A percentile compares a stretch with the other conserved stretches of the same genome.
Evolutionary conservation across 805 yeast genomes (phyloP).

Genomic region (Myxozyma melibiosi): DNA sequence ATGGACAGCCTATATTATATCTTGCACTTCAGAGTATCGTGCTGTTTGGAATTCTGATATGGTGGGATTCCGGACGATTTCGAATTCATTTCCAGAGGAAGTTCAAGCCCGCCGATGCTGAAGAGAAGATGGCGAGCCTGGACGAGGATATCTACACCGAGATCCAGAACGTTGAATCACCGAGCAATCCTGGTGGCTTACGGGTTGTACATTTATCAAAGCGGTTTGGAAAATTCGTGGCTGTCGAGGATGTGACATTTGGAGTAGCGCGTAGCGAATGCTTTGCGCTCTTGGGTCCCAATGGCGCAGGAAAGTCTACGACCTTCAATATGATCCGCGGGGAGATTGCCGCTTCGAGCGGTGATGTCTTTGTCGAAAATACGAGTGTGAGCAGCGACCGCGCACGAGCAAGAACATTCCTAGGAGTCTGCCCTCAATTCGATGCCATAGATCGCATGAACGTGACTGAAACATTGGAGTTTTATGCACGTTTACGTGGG

Average conservation of each 20-base stretch:
- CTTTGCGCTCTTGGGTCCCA: slow-evolving; percentile 45
- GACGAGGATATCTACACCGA: slow-evolving; percentile 36
- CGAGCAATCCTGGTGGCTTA: slow-evolving; percentile 34
- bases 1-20: slow-evolving; percentile 43
- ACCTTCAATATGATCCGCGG: slow-evolving; percentile 44
- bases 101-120: slow-evolving; percentile 22
- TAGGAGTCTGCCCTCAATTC: slow-evolving; percentile 46
- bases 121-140: slow-evolving; percentile 17
- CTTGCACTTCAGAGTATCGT: slow-evolving; percentile 37
- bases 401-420: slow-evolving; percentile 38
- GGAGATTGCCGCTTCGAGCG: slow-evolving; percentile 39
- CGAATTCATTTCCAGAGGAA: slow-evolving; percentile 36
- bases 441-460: slow-evolving; percentile 44
- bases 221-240: slow-evolving; percentile 33
- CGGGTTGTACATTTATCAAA: slow-evolving; percentile 39
- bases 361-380: slow-evolving; percentile 38
- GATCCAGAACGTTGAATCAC: slow-evolving; percentile 31
- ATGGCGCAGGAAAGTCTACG: slow-evolving; percentile 46
- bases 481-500: slow-evolving; percentile 43
- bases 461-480: slow-evolving; percentile 39
- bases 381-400: slow-evolving; percentile 35
- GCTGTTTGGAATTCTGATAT: slow-evolving; percentile 35
- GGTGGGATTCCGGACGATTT: slow-evolving; percentile 43
- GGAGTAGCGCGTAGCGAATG: slow-evolving; percentile 42
- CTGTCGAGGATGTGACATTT: slow-evolving; percentile 42